phyloP scores from a whole-genome alignment of 2,329 filamentous ascomycete genomes.

The Cordyceps javanica region DNA sequence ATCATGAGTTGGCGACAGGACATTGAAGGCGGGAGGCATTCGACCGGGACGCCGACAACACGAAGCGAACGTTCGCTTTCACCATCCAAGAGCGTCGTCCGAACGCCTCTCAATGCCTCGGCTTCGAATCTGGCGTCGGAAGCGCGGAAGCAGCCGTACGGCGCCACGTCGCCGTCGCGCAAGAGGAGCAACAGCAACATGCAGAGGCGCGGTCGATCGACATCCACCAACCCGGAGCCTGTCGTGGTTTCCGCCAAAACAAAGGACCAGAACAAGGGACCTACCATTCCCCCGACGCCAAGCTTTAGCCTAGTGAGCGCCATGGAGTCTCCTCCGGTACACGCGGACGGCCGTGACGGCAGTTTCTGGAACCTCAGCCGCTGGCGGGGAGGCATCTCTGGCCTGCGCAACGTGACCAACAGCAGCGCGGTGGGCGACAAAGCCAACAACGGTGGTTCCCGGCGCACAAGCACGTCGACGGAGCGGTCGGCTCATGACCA shows the following conservation, averaged over 20 bases:
- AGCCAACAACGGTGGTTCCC: constrained; percentile 13
- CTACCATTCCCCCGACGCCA: constrained; percentile 42
- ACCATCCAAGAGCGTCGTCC: constrained; percentile 37
- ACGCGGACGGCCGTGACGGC: constrained; percentile 37
- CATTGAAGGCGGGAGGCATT: constrained; percentile 40
- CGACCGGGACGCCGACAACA: constrained; percentile 31
- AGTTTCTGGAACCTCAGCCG: constrained; percentile 53
- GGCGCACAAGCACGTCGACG: constrained; percentile 25
- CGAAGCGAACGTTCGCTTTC: constrained; percentile 51
- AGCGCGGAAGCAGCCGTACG: constrained; percentile 39
- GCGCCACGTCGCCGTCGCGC: constrained; percentile 23
- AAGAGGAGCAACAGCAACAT: constrained; percentile 10
- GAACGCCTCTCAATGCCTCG: constrained; percentile 30
- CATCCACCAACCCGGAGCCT: neutral
- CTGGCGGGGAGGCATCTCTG: constrained; percentile 40
- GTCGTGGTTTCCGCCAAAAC: constrained; percentile 17
- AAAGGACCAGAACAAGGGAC: constrained; percentile 20
- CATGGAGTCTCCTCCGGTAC: constrained; percentile 28
- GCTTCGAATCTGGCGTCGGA: constrained; percentile 38
- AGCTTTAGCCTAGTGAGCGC: constrained; percentile 45
- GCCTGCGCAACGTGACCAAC: constrained; percentile 25
- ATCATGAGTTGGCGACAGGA: constrained; percentile 84
- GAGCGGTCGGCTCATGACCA: constrained; percentile 25
- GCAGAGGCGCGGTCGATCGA: neutral
- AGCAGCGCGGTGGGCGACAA: constrained; percentile 18